Conservation (phyloP, 768 basidiomycete genomes). For the Kondoa subrosea region DNA sequence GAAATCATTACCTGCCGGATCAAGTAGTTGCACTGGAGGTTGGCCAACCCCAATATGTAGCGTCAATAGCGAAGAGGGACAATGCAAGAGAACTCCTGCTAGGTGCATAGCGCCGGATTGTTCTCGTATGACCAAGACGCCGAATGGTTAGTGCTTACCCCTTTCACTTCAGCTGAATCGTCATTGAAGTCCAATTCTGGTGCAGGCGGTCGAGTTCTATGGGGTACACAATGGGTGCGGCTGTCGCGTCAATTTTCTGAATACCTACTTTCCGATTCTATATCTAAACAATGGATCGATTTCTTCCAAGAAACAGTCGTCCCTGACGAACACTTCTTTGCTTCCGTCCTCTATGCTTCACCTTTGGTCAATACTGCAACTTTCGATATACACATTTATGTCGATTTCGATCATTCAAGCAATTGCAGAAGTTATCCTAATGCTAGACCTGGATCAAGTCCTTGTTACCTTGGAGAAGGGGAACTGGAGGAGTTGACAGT, state of each 20-base stretch:
- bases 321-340: background rate
- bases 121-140: background rate
- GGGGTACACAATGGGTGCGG: background rate
- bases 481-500: background rate
- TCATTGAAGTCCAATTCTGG: background rate
- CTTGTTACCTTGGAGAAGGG: background rate
- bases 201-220: background rate
- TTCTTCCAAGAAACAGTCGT: background rate
- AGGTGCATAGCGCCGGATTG: background rate
- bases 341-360: background rate
- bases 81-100: background rate
- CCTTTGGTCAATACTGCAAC: background rate
- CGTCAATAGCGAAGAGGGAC: background rate
- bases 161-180: background rate
- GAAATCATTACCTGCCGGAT: background rate
- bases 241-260: background rate
- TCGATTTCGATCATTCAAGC: background rate
- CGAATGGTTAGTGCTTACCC: background rate
- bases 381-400: background rate
- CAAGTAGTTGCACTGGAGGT: background rate
- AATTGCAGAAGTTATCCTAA: background rate
- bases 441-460: background rate
- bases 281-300: background rate
- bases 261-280: background rate
- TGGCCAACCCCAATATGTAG: background rate